These are phyloP conservation scores for Hanseniaspora mollemarum DNA, from an alignment of 805 yeast genomes.

Conservation along the genomic window DNA sequence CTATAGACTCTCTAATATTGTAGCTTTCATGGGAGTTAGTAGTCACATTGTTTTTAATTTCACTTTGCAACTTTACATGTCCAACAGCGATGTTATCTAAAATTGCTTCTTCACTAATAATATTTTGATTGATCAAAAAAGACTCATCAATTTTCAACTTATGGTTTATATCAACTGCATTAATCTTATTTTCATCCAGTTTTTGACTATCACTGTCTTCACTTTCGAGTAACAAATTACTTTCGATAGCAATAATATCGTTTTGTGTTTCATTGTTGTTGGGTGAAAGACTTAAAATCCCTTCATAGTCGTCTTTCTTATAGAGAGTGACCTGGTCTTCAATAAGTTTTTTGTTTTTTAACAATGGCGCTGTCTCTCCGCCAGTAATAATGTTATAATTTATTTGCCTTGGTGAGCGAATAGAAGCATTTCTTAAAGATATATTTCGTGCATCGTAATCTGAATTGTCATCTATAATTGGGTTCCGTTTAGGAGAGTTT, in stretches of 20 bases:
- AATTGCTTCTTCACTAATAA: too few relatives aligned
- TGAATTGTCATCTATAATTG: neutral
- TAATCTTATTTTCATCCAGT: too few relatives aligned
- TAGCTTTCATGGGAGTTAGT: too few relatives aligned
- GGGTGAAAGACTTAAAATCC: neutral
- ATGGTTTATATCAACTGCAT: too few relatives aligned
- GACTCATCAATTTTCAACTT: too few relatives aligned
- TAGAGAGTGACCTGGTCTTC: neutral
- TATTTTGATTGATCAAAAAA: too few relatives aligned
- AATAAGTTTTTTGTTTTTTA: neutral
- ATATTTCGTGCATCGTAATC: neutral
- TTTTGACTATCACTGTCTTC: too few relatives aligned
- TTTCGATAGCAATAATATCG: neutral
- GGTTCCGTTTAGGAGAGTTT: conserved; percentile 6
- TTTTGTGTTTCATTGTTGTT: neutral
- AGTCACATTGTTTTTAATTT: too few relatives aligned
- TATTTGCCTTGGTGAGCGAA: conserved; percentile 7
- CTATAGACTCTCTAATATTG: too few relatives aligned
- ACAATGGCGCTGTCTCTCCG: neutral
- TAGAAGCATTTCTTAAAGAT: conserved; percentile 6
- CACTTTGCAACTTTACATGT: too few relatives aligned
- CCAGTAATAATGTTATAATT: neutral
- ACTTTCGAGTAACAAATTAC: too few relatives aligned
- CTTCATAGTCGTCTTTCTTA: conserved; percentile 1
- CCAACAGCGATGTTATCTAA: too few relatives aligned